Conservation (phyloP, 1,284 basidiomycete species). For the Moesziomyces aphidis region DNA sequence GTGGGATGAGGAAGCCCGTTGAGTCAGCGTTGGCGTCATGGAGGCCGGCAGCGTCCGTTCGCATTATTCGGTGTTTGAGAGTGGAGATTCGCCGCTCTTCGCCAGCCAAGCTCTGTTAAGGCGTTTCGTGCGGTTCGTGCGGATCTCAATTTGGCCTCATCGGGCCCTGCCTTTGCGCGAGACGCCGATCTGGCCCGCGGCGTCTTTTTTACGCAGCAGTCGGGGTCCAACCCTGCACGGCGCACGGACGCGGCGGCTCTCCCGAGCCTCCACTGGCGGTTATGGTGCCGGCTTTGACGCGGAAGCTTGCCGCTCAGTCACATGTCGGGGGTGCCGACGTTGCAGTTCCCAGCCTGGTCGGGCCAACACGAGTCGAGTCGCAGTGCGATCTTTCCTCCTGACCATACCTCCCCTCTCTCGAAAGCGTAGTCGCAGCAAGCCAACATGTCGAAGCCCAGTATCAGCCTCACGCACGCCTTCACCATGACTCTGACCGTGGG, state of each 20-base stretch:
- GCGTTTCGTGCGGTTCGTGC: too few relatives aligned
- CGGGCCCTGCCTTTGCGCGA: too few relatives aligned
- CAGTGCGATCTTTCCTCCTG: background rate
- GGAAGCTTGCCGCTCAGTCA: background rate
- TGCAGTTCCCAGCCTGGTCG: background rate
- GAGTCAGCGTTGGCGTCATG: slow-evolving; percentile 25
- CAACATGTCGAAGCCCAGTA: slow-evolving; percentile 26
- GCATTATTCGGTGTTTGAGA: background rate
- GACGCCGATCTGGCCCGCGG: too few relatives aligned
- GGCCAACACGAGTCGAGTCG: too few relatives aligned
- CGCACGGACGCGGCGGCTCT: background rate
- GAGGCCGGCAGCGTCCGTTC: background rate
- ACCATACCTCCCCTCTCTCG: too few relatives aligned
- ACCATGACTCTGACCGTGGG: slow-evolving; percentile 28
- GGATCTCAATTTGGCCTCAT: background rate
- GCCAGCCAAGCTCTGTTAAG: background rate
- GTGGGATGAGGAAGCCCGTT: slow-evolving; percentile 1
- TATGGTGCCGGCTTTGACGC: background rate
- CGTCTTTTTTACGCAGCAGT: background rate
- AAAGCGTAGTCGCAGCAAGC: too few relatives aligned
- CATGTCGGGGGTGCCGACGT: background rate
- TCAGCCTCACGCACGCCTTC: slow-evolving; percentile 41
- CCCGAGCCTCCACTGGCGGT: too few relatives aligned
- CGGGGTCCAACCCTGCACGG: background rate
- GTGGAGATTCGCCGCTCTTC: background rate